These are phyloP conservation scores for Zygoascus hellenicus DNA, from an alignment of 1,139 yeast species.

Conservation along the genomic window DNA sequence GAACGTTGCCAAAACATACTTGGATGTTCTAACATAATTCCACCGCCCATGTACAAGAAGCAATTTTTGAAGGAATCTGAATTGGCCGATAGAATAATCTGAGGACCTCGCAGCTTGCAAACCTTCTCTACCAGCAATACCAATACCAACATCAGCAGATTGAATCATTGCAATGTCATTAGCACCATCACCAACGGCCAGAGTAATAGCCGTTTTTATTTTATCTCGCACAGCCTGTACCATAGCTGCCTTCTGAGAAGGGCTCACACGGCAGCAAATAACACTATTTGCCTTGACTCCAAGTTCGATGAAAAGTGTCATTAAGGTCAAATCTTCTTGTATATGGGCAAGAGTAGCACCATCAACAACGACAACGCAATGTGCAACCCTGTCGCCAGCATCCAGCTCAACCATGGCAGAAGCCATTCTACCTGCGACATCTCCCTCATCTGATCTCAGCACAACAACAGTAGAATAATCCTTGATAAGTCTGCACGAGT, in stretches of 20 bases:
- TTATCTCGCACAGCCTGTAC: conserved; percentile 68
- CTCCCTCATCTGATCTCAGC: conserved; percentile 51
- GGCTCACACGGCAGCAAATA: conserved; percentile 93
- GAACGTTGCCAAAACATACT: conserved; percentile 88
- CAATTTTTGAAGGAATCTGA: conserved; percentile 73
- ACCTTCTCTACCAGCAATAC: conserved; percentile 96
- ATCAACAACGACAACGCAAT: conserved; percentile 88
- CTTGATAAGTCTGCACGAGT: conserved; percentile 85
- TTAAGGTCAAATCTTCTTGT: conserved; percentile 64
- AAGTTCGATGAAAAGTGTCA: conserved; percentile 72
- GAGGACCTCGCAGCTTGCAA: conserved; percentile 93
- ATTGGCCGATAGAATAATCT: conserved; percentile 94
- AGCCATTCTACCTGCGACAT: conserved; percentile 46
- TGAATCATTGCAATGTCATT: conserved; percentile 99
- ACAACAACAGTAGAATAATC: conserved; percentile 89
- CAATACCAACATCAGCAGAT: conserved; percentile 96
- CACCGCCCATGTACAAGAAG: conserved; percentile 92
- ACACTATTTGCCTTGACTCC: conserved; percentile 88
- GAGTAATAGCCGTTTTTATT: conserved; percentile 63
- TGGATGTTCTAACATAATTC: conserved; percentile 86
- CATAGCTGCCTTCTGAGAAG: conserved; percentile 91
- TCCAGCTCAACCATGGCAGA: conserved; percentile 56
- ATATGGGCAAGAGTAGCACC: conserved; percentile 74
- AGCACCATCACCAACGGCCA: conserved; percentile 99
- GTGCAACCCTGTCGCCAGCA: conserved; percentile 67